Conservation (phyloP, 257 asterid genomes). For the Knoxia roxburghii region DNA sequence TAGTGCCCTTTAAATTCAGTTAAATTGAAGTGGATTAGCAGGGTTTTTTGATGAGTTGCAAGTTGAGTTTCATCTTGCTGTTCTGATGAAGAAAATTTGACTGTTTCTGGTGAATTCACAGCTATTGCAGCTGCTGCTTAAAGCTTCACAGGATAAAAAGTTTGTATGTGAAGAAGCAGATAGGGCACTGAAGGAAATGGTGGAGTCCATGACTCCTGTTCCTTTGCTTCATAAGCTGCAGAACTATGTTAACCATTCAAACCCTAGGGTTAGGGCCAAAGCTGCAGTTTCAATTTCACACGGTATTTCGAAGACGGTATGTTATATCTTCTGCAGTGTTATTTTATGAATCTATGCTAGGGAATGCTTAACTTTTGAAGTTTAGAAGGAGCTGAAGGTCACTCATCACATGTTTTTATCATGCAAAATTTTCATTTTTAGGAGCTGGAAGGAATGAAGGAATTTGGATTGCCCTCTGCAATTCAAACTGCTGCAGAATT, state of each 20-base stretch:
- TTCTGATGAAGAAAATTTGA: neutral
- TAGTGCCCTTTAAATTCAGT: neutral
- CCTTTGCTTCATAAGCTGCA: constrained; percentile 61
- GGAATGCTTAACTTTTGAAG: neutral
- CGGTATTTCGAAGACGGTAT: constrained; percentile 78
- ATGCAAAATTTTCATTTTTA: constrained; percentile 12
- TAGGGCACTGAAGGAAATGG: constrained; percentile 56
- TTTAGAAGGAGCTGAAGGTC: neutral
- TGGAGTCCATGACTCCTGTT: constrained; percentile 62
- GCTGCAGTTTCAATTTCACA: constrained; percentile 68
- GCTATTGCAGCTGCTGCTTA: constrained; percentile 83
- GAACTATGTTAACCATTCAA: constrained; percentile 53
- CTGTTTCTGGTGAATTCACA: constrained; percentile 18
- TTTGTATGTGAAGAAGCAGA: constrained; percentile 98
- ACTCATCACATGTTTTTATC: neutral
- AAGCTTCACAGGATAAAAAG: constrained; percentile 90
- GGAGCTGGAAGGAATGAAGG: constrained; percentile 71
- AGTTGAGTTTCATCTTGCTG: neutral
- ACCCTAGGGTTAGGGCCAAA: constrained; percentile 75
- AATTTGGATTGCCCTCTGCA: constrained; percentile 47
- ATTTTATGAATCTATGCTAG: neutral
- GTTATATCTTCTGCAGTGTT: neutral
- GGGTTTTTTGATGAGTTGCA: neutral
- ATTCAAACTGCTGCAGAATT: constrained; percentile 50
- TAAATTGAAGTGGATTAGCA: neutral